Conservation (phyloP, 2,329 filamentous ascomycete species). For the Erysiphe neolycopersici region DNA sequence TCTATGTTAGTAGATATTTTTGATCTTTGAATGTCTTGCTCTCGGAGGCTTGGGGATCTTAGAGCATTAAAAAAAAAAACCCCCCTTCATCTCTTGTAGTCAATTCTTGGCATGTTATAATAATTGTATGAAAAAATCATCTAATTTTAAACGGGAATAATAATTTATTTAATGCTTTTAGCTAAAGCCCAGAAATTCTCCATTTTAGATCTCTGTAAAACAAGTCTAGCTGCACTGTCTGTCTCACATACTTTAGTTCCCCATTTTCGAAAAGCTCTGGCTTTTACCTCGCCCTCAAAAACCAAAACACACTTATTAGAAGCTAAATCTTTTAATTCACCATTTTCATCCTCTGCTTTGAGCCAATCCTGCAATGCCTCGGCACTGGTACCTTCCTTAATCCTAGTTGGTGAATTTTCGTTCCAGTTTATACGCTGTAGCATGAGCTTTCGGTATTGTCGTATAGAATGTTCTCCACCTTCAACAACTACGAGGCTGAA, state of each 20-base stretch:
- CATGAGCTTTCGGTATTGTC: conserved; percentile 79
- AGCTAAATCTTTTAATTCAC: conserved; percentile 55
- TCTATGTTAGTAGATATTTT: not conserved
- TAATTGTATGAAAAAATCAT: no score
- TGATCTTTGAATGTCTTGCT: no score
- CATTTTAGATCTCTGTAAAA: conserved; percentile 57
- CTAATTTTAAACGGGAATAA: not conserved
- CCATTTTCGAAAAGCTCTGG: conserved; percentile 64
- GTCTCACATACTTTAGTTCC: conserved; percentile 76
- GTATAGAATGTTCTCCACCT: conserved; percentile 60
- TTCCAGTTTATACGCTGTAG: conserved; percentile 84
- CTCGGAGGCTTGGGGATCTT: no score
- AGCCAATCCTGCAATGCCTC: conserved; percentile 48
- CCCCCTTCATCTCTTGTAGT: no score
- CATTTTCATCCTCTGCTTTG: conserved; percentile 49
- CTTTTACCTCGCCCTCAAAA: conserved; percentile 76
- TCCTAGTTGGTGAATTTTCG: conserved; percentile 49
- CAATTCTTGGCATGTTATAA: no score
- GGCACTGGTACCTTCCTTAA: conserved; percentile 32
- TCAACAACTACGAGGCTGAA: conserved; percentile 81
- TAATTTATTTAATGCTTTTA: conserved; percentile 24
- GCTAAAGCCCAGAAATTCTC: conserved; percentile 88
- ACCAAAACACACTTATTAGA: conserved; percentile 60
- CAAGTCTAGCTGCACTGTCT: conserved; percentile 65
- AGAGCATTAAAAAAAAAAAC: no score